Evolutionary conservation across 2,329 filamentous ascomycete species (phyloP), one percentile per base, ranked within the genome.

Genomic region (Purpureocillium takamizusanense): DNA sequence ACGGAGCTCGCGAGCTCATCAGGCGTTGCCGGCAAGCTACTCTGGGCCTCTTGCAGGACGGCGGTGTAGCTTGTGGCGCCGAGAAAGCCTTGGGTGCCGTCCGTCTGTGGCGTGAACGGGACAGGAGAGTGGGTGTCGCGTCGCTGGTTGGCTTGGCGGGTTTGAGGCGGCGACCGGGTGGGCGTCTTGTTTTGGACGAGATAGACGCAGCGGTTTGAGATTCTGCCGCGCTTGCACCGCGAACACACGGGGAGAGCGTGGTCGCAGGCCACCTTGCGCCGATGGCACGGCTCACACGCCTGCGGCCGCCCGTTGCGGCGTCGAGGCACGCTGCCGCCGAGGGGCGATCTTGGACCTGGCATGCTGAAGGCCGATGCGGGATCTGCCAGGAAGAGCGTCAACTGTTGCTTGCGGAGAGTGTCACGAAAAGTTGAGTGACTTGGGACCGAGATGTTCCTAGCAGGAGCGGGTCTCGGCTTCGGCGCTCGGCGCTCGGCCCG

Each of bases 241-340:
- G 51, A 50, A 43, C 64, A 68, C 13, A 57, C 42, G 0, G 65
- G 65, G n/a, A 60, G 56, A 0, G 43, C 44, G 38, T 67, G 63
- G 40, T 68, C 63, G 48, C 65, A 68, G 6, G 65, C 63, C 7
- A 67, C 58, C 41, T 67, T 67, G 13, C 63, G 59, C 38, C 54
- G 57, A 10, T 61, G 57, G 38, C 63, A 67, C 17, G 61, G 60
- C 49, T 66, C 55, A 32, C 53, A 54, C 6, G 50, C 49, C 30
- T 54, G 53, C 4, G 49, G 50, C 2, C 53, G 49, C 29, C 53
- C 53, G 17, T 56, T 56, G 21, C 50, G 45, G 10, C 53, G 50
- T 25, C 52, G 49, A 1, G 40, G 31, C 42, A 44, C 35, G 44
- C 31, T 15, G 39, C 33, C 5, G 27, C 9, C 4, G 5, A 18